Evolutionary conservation across 2,329 filamentous ascomycete genomes (phyloP).

Genomic region (Neonectria punicea): DNA sequence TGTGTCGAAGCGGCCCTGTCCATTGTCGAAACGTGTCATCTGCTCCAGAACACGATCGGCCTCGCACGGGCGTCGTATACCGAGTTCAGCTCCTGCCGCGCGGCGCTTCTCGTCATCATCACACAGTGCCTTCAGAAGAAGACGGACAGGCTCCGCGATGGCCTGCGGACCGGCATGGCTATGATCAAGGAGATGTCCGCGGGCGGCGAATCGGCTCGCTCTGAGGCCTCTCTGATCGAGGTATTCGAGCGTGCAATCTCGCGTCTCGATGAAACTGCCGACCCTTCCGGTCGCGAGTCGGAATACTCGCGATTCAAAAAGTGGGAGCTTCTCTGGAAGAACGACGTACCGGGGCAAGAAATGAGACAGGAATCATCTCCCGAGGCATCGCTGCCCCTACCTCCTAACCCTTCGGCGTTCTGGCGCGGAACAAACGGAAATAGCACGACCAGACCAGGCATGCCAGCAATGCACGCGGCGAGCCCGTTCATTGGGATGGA

Average conservation of each 20-base stretch:
- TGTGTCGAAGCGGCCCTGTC: conserved; percentile 64
- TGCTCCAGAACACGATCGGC: conserved; percentile 61
- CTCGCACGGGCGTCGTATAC: conserved; percentile 66
- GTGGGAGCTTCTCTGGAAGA: conserved; percentile 62
- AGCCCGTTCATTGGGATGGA: conserved; percentile 52
- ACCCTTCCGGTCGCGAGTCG: conserved; percentile 53
- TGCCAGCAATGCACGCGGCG: conserved; percentile 42
- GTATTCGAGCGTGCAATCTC: conserved; percentile 60
- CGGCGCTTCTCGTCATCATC: conserved; percentile 60
- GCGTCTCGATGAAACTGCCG: conserved; percentile 56
- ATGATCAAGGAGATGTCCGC: conserved; percentile 65
- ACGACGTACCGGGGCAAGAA: conserved; percentile 45
- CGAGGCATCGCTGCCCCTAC: conserved; percentile 36
- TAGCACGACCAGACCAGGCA: conserved; percentile 33
- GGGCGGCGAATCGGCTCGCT: conserved; percentile 62
- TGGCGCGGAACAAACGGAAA: conserved; percentile 36
- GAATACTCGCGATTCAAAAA: conserved; percentile 63
- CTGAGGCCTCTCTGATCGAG: conserved; percentile 63
- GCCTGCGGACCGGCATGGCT: conserved; percentile 59
- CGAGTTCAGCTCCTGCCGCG: conserved; percentile 66
- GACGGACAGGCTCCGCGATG: conserved; percentile 54
- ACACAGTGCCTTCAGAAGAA: conserved; percentile 52
- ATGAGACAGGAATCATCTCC: conserved; percentile 39
- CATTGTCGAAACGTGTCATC: conserved; percentile 61
- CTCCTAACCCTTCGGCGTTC: conserved; percentile 38